These are phyloP conservation scores for Leccinum imitatum DNA, from an alignment of 768 basidiomycete genomes.

Conservation along the genomic window DNA sequence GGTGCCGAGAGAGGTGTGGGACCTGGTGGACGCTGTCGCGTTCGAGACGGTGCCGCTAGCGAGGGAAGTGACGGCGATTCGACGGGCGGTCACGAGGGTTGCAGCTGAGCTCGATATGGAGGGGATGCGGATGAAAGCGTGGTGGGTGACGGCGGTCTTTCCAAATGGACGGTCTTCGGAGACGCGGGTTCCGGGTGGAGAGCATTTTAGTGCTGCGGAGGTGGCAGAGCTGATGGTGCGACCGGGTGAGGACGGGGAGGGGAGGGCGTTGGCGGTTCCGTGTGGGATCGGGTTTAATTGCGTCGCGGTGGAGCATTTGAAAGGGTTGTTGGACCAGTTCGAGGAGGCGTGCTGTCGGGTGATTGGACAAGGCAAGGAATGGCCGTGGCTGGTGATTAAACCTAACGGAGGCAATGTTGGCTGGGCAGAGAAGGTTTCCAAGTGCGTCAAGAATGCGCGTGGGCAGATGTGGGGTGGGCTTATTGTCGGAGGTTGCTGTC, in stretches of 20 bases:
- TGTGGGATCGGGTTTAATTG: conserved; percentile 76
- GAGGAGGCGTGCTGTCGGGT: conserved; percentile 17
- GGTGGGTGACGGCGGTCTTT: conserved; percentile 75
- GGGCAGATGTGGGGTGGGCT: conserved; percentile 46
- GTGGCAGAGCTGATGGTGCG: conserved; percentile 44
- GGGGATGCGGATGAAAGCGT: conserved; percentile 47
- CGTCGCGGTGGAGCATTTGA: conserved; percentile 49
- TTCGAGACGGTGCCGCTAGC: conserved; percentile 79
- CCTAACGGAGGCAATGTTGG: conserved; percentile 56
- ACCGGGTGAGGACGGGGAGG: conserved; percentile 13
- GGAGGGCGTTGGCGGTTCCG: conserved; percentile 34
- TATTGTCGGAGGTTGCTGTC: conserved; percentile 71
- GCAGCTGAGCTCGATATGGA: conserved; percentile 19
- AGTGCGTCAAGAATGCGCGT: conserved; percentile 23
- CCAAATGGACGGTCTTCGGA: conserved; percentile 51
- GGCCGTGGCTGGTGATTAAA: conserved; percentile 63
- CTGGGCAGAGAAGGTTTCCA: conserved; percentile 39
- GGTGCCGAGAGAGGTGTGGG: conserved; percentile 46
- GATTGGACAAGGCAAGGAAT: conserved; percentile 10
- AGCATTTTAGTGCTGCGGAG: conserved; percentile 34
- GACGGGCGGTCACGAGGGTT: conserved; percentile 53
- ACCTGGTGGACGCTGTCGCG: conserved; percentile 56
- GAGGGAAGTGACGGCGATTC: conserved; percentile 64
- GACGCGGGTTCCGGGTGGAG: conserved; percentile 26
- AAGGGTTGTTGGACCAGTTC: conserved; percentile 40